These are phyloP conservation scores for Cutaneotrichosporon dermatis DNA, from an alignment of 1,284 basidiomycete genomes.

Conservation along the genomic window DNA sequence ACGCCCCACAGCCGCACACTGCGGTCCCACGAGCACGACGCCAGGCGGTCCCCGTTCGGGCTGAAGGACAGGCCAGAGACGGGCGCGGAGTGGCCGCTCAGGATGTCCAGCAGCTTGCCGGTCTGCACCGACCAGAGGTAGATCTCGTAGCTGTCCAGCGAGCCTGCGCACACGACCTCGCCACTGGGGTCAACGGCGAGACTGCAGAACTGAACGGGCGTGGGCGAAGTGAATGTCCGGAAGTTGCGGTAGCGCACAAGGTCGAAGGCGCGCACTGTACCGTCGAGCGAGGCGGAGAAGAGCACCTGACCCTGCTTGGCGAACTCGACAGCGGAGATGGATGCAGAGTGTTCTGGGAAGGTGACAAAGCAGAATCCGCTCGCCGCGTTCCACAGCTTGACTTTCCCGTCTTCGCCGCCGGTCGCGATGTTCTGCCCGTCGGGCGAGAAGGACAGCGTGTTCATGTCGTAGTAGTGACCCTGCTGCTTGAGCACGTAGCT, in stretches of 20 bases:
- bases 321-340: conserved; percentile 83
- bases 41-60: conserved; percentile 82
- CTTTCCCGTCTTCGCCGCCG: conserved; percentile 96
- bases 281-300: conserved; percentile 93
- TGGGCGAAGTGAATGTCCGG: conserved; percentile 93
- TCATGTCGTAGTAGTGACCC: conserved; percentile 98
- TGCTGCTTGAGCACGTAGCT: conserved; percentile 98
- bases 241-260: conserved; percentile 97
- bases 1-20: conserved; percentile 66
- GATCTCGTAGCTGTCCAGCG: conserved; percentile 89
- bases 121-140: conserved; percentile 99
- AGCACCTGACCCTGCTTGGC: conserved; percentile 91
- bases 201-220: conserved; percentile 92
- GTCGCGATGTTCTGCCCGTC: conserved; percentile 95
- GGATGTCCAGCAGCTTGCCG: conserved; percentile 88
- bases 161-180: conserved; percentile 94
- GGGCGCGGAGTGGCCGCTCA: conserved; percentile 90
- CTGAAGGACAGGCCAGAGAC: conserved; percentile 84
- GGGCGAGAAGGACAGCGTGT: conserved; percentile 81
- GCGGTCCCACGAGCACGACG: conserved; percentile 69
- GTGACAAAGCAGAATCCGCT: conserved; percentile 98
- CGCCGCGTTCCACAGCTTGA: conserved; percentile 95
- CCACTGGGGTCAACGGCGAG: conserved; percentile 94
- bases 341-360: conserved; percentile 87
- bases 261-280: conserved; percentile 95